Evolutionary conservation across 352 stramenopile species (phyloP), one percentile per base, ranked within the genome.

Genomic region (Phytopythium vexans): DNA sequence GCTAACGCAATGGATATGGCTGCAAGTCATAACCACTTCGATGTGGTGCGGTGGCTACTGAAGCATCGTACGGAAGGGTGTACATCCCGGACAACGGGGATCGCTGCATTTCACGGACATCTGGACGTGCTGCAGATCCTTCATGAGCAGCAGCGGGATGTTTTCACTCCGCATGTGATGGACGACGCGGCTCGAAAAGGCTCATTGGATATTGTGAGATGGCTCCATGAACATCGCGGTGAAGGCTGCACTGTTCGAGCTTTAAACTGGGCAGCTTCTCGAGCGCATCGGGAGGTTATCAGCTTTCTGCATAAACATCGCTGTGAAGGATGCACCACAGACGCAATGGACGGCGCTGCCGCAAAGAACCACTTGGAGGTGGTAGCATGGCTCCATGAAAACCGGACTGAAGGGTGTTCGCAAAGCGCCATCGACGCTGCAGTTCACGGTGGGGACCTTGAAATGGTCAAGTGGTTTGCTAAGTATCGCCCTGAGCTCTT

Each of bases 291-390:
- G 39, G 39, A n/a, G 21, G 39, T 43, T 12, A 43, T 43, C 39
- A 10, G n/a, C 6, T 43, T 27, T 15, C 39, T 43, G 12, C 12
- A 43, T n/a, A 43, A 15, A 8, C 16, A 66, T 53, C 66, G 68
- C 11, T 21, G 49, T 1, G 69, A 79, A 53, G 62, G 58, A 1
- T 77, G 60, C 37, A 68, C 66, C 0, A 53, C 60, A 14, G 35
- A 34, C n/a, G 61, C 60, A 0, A 70, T 75, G 64, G 56, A 80
- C 47, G 51, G 50, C 9, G 66, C 72, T 15, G 64, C 70, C 16
- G 51, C 6, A 21, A 36, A 33, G 6, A 32, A 32, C 15, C 21
- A 50, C 31, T 37, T 50, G 3, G 44, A 38, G 44, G 33, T 50
- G 9, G 32, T 50, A 15, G 12, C 15, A 11, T 50, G 44, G 44